Percentiles rank a stretch among this genome's conserved stretches.
phyloP scores from a whole-genome alignment of 2,329 filamentous ascomycete genomes.

The Sporothrix sp. region DNA sequence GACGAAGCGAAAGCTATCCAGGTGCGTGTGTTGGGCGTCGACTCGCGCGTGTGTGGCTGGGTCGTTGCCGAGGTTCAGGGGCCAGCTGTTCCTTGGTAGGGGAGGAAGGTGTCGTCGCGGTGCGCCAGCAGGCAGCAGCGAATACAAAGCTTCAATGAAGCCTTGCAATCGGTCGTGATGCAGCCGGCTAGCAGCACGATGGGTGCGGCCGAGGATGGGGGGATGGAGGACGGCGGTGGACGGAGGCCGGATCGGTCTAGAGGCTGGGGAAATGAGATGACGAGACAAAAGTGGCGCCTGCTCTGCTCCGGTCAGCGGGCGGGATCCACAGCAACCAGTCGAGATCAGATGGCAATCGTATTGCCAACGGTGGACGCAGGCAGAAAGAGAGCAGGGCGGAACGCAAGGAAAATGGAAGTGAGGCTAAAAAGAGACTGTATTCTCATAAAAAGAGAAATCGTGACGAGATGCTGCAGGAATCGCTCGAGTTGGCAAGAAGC shows the following conservation, averaged over 20 bases:
- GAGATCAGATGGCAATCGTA: no score
- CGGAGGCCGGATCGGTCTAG: neutral
- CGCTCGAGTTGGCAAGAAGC: neutral
- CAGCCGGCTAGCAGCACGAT: neutral
- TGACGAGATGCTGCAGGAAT: neutral
- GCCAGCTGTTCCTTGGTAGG: neutral
- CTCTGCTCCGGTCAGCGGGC: neutral
- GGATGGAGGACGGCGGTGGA: neutral
- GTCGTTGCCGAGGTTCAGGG: conserved; percentile 3
- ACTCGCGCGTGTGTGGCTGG: no score
- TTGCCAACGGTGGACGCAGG: no score
- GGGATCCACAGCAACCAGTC: conserved; percentile 12
- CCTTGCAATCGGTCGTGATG: neutral
- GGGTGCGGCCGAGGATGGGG: neutral
- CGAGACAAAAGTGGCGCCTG: neutral
- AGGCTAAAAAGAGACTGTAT: neutral
- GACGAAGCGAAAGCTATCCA: neutral
- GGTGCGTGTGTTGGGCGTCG: no score
- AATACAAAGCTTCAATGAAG: neutral
- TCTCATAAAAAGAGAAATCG: no score
- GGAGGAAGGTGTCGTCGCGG: neutral
- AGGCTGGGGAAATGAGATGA: conserved; percentile 7
- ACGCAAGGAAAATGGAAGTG: neutral
- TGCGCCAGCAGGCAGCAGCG: conserved; percentile 2
- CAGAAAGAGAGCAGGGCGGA: neutral